Evolutionary conservation across 306 rosid genomes (phyloP), one percentile per base, ranked within the genome.

Genomic region (Medicago truncatula): DNA sequence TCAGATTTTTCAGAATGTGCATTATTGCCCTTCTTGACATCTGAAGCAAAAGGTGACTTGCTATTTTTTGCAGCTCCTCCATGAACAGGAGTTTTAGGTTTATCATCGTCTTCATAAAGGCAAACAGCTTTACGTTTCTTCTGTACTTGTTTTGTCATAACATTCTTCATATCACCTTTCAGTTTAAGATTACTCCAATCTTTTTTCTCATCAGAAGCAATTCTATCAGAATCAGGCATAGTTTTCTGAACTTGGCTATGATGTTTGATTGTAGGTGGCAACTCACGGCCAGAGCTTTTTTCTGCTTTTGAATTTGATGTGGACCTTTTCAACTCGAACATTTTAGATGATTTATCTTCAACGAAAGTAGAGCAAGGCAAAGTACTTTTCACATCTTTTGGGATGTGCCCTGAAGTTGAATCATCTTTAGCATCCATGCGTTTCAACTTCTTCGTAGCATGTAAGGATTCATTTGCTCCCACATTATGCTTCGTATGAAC

Each of bases 21-120:
- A 80, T 76, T 80, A 70, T 69, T 82, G 31, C 74, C 75, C 86
- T 83, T 96, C 77, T 40, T 73, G 77, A 76, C 81, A 72, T 85
- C 92, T 56, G 89, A 75, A 67, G 52, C 81, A 79, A 77, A 39
- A 78, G 91, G 78, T 3, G 89, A 83, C 78, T 84, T 88, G 9
- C 83, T 47, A 81, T 54, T 86, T 81, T 84, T 82, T 25, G 88
- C 84, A 80, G 89, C 87, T 65, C 96, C 98, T 82, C 97, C 98
- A 77, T 92, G 93, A 81, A 96, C 83, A 11, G 97, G 99, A 79
- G 99, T 96, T 84, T 90, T 96, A 16, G 97, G 93, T 76, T 85
- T 79, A 0, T 86, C 97, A 9, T 87, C 91, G 0, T 88, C 91
- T 39, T 85, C 96, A 70, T 65, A 84, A 53, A 96, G 85, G 86